A percentile compares a stretch with the other conserved stretches of the same genome.
Evolutionary conservation across 2,329 filamentous ascomycete genomes (phyloP).

Genomic region (Fusarium longipes): DNA sequence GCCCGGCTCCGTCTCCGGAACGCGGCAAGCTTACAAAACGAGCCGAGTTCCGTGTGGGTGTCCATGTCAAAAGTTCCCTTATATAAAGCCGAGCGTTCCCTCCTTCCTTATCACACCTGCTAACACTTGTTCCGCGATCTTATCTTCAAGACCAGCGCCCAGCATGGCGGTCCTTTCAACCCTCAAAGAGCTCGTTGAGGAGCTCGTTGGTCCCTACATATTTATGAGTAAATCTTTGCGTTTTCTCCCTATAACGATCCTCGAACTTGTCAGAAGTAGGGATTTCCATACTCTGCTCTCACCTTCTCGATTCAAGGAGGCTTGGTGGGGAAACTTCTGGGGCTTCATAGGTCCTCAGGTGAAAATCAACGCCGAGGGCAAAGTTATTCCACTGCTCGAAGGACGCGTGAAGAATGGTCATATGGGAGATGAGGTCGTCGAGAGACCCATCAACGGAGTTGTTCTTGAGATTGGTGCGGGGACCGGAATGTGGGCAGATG

Average conservation of each 20-base stretch:
- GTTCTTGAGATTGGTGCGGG: conserved; percentile 73
- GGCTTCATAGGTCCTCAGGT: conserved; percentile 62
- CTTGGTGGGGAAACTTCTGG: conserved; percentile 74
- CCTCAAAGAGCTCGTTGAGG: conserved; percentile 45
- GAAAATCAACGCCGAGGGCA: conserved; percentile 54
- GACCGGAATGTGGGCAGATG: conserved; percentile 68
- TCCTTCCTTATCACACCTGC: not conserved
- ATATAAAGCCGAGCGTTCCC: conserved; percentile 16
- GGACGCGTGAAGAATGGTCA: conserved; percentile 57
- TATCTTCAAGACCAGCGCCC: not conserved
- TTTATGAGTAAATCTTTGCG: conserved; percentile 63
- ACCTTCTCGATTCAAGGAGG: conserved; percentile 55
- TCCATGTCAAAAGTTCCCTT: conserved; percentile 9
- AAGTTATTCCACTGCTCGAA: conserved; percentile 66
- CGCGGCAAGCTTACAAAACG: conserved; percentile 39
- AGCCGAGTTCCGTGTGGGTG: conserved; percentile 14
- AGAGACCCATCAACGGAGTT: conserved; percentile 59
- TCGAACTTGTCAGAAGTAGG: conserved; percentile 52
- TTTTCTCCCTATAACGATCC: conserved; percentile 64
- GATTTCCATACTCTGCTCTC: conserved; percentile 56
- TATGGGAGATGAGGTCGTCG: conserved; percentile 49
- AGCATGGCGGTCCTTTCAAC: conserved; percentile 44
- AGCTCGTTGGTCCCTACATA: conserved; percentile 61
- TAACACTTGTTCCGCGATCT: not conserved
- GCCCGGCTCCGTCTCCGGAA: conserved; percentile 23